A percentile compares a stretch with the other conserved stretches of the same genome.
Conservation (phyloP, 495 filamentous ascomycete genomes). For the Barbatosphaeria neglecta region DNA sequence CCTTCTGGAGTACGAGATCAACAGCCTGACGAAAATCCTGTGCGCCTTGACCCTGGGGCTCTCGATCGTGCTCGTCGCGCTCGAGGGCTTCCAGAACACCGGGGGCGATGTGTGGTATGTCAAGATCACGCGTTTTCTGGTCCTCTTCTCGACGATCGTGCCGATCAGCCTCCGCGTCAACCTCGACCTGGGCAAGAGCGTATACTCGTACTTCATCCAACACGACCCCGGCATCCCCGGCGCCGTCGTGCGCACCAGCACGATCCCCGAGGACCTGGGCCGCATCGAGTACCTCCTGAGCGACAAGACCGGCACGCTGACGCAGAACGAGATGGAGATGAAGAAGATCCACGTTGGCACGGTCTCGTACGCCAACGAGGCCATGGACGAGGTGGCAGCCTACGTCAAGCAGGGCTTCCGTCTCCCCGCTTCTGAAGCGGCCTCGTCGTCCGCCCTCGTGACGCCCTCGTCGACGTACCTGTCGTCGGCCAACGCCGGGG, state of each 20-base stretch:
- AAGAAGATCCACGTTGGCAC: conserved; percentile 98
- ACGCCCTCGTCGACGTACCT: conserved; percentile 64
- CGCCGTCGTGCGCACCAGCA: conserved; percentile 90
- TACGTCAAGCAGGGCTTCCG: conserved; percentile 78
- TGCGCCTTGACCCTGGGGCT: conserved; percentile 78
- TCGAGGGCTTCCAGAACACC: conserved; percentile 66
- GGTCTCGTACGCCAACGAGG: conserved; percentile 94
- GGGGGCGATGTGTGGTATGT: conserved; percentile 70
- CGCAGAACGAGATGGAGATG: conserved; percentile 98
- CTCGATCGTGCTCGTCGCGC: conserved; percentile 78
- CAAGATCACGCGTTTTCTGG: conserved; percentile 87
- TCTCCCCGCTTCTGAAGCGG: conserved; percentile 23
- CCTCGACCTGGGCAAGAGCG: conserved; percentile 89
- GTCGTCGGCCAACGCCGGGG: conserved; percentile 44
- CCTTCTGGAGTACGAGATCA: conserved; percentile 90
- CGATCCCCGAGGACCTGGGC: conserved; percentile 93
- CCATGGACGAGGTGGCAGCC: conserved; percentile 89
- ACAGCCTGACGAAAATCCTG: conserved; percentile 93
- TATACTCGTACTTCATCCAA: conserved; percentile 94
- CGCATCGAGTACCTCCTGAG: conserved; percentile 93
- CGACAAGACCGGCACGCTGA: conserved; percentile 95
- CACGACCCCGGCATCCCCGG: conserved; percentile 77
- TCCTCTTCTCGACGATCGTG: conserved; percentile 98
- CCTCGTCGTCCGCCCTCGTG: conserved; percentile 35
- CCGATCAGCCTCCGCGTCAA: conserved; percentile 95